Conservation (phyloP, 2,329 filamentous ascomycete species). For the Phaeoacremonium minimum region DNA sequence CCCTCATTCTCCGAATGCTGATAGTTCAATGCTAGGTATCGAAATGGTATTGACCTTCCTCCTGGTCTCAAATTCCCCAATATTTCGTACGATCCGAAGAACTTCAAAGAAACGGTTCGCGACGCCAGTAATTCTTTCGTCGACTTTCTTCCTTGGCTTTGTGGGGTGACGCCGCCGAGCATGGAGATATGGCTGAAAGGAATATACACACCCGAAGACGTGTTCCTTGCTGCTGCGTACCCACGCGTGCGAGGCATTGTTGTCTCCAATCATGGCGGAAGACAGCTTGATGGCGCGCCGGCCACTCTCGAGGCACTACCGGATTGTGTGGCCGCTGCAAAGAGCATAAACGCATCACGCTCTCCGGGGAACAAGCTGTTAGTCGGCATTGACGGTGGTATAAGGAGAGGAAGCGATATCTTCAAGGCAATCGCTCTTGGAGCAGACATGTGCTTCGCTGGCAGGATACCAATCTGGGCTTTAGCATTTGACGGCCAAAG, state of each 20-base stretch:
- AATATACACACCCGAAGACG: slow-evolving; percentile 33
- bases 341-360: slow-evolving; percentile 22
- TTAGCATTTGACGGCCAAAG: slow-evolving; percentile 14
- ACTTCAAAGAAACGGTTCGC: neutral
- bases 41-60: neutral
- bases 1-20: neutral
- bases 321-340: slow-evolving; percentile 42
- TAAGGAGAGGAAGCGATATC: slow-evolving; percentile 49
- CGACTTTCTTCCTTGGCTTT: neutral
- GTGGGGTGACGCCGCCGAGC: slow-evolving; percentile 12
- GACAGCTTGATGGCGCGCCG: slow-evolving; percentile 32
- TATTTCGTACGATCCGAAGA: neutral
- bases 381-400: slow-evolving; percentile 48
- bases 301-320: slow-evolving; percentile 36
- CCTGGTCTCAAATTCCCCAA: neutral
- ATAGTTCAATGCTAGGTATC: neutral
- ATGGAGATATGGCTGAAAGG: slow-evolving; percentile 46
- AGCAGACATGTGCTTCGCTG: slow-evolving; percentile 42
- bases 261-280: slow-evolving; percentile 54
- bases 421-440: slow-evolving; percentile 51
- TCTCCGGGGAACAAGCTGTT: slow-evolving; percentile 29
- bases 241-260: slow-evolving; percentile 33
- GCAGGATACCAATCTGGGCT: slow-evolving; percentile 42
- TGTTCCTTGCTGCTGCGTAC: slow-evolving; percentile 26
- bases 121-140: neutral